phyloP scores from a whole-genome alignment of 805 yeast genomes.

The Saccharomycopsis capsularis region DNA sequence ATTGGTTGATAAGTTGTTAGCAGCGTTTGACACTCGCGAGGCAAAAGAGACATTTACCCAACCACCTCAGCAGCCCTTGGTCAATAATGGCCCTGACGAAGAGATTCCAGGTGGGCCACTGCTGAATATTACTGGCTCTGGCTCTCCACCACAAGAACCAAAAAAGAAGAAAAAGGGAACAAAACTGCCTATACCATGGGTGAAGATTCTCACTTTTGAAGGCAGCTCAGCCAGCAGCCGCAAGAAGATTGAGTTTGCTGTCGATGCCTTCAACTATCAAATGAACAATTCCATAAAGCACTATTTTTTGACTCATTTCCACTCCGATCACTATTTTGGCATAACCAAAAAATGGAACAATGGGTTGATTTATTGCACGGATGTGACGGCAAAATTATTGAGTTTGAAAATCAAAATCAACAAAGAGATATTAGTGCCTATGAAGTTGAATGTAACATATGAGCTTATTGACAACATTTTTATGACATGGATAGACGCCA shows the following conservation, averaged over 20 bases:
- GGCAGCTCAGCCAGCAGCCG: neutral
- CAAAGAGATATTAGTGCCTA: conserved; percentile 32
- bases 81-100: too few species aligned
- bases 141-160: too few species aligned
- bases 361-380: conserved; percentile 67
- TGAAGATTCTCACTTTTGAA: conserved; percentile 18
- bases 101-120: too few species aligned
- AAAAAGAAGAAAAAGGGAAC: neutral
- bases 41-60: too few species aligned
- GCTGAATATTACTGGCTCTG: too few species aligned
- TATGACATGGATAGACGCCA: conserved; percentile 72
- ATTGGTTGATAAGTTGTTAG: too few species aligned
- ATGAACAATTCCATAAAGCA: conserved; percentile 32
- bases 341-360: conserved; percentile 68
- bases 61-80: too few species aligned
- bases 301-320: conserved; percentile 77
- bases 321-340: conserved; percentile 92
- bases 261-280: conserved; percentile 20
- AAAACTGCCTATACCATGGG: conserved; percentile 18
- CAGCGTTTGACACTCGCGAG: too few species aligned
- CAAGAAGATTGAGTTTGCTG: conserved; percentile 5
- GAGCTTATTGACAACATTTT: conserved; percentile 35
- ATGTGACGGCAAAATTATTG: conserved; percentile 56
- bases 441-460: conserved; percentile 38
- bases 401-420: conserved; percentile 48